Percentiles rank a stretch among this genome's conserved stretches.
These are phyloP conservation scores for Crepidotus variabilis DNA, from an alignment of 768 basidiomycete genomes.

Conservation along the genomic window DNA sequence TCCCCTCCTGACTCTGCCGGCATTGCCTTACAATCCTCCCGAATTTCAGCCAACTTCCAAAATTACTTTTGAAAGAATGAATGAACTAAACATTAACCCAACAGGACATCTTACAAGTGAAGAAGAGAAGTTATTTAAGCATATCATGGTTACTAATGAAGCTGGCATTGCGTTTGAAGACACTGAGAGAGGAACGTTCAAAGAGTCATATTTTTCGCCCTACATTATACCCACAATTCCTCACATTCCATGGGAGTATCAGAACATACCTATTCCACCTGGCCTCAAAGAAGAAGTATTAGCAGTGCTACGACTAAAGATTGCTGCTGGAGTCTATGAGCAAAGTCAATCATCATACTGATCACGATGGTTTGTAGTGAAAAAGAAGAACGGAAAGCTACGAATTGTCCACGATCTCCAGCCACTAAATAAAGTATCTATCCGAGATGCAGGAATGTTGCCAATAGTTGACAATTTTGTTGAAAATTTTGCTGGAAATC, in stretches of 20 bases:
- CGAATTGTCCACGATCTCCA: constrained; percentile 35
- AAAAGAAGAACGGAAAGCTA: constrained; percentile 30
- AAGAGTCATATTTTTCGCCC: constrained; percentile 19
- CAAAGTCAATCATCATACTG: too few species aligned
- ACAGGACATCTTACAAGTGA: constrained; percentile 17
- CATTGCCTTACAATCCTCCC: constrained; percentile 13
- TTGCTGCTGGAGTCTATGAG: constrained; percentile 30
- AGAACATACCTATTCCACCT: constrained; percentile 32
- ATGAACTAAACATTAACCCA: constrained; percentile 8
- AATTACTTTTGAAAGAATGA: constrained; percentile 16
- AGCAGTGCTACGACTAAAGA: constrained; percentile 25
- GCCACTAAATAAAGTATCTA: constrained; percentile 33
- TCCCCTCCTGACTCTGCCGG: constrained; percentile 18
- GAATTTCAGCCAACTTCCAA: constrained; percentile 17
- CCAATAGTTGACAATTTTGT: constrained; percentile 31
- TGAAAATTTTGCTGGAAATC: constrained; percentile 22
- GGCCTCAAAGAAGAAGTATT: constrained; percentile 27
- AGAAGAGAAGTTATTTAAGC: constrained; percentile 28
- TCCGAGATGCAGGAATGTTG: constrained; percentile 30
- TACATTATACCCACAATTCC: constrained; percentile 26
- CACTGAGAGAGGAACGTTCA: constrained; percentile 10
- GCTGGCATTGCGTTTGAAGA: constrained; percentile 12
- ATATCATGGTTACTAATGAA: constrained; percentile 25
- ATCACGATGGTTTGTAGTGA: too few species aligned
- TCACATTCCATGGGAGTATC: constrained; percentile 32